Base-by-base conservation (phyloP, 2,329 filamentous ascomycete genomes). In the Penicillium sp. region DNA sequence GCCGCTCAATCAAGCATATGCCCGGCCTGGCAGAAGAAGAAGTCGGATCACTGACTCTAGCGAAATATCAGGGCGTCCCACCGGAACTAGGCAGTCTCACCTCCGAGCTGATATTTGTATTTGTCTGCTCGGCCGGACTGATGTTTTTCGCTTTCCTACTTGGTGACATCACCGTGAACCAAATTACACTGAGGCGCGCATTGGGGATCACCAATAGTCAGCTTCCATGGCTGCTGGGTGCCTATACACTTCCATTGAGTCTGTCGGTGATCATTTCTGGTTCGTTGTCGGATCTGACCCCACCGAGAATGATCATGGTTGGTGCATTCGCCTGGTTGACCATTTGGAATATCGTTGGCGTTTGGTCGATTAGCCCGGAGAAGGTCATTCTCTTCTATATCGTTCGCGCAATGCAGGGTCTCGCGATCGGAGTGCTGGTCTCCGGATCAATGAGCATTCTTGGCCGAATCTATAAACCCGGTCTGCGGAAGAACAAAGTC, bases 391-490 rank as follows among this genome's bases (percentile, higher is more conserved):
- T 62, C 7, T 68, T 67, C 54, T 73, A 72, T 54, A 64, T 67
- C 33, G 69, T 75, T 42, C 64, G 71, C 7, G 69, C 67, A 13
- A 68, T 73, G 69, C 68, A 72, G 31, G 80, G 80, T 0, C 77
- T 82, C 14, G 78, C 79, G 0, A 76, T 79, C 1, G 75, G 78
- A 0, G 73, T 81, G n/a, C 53, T 77, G 21, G 66, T 82, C 11
- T 80, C 80, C 0, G 81, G 80, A 54, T 76, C 68, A 1, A 68
- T 82, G 49, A 79, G 77, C 10, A 65, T 82, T 8, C 62, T 81
- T 5, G 78, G 78, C 0, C 68, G 69, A 0, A 71, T 76, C 0
- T 81, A 80, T 61, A 67, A 69, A 3, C 75, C 75, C 4, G 78
- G 78, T 1, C 57, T 57, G 31, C 67, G 73, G 25, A 80, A 81